phyloP scores from a whole-genome alignment of 73 alveolate genomes.

The Tetrahymena elliotti region DNA sequence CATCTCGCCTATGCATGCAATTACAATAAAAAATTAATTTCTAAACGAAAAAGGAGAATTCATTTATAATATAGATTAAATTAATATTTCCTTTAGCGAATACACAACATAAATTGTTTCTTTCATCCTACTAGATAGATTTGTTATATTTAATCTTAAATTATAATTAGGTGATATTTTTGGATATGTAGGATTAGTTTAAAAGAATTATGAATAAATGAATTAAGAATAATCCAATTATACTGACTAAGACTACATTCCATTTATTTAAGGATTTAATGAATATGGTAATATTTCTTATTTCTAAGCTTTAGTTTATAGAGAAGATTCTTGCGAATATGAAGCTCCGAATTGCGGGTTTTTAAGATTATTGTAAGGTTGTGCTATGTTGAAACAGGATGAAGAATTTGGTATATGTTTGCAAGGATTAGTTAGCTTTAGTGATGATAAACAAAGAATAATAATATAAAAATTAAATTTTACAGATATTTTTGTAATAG shows the following conservation, averaged over 20 bases:
- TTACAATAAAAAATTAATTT: neutral
- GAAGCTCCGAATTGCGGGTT: conserved; percentile 1
- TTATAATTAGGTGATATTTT: neutral
- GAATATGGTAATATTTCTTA: neutral
- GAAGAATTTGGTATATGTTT: neutral
- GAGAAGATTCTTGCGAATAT: neutral
- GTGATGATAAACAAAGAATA: neutral
- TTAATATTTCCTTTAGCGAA: neutral
- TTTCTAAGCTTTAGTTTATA: neutral
- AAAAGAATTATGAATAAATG: neutral
- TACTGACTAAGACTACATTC: neutral
- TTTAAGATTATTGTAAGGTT: neutral
- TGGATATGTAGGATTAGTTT: neutral
- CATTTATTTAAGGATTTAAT: neutral
- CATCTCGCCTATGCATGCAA: neutral
- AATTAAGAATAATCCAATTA: neutral
- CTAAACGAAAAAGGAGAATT: neutral
- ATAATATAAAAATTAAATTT: neutral
- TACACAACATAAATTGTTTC: neutral
- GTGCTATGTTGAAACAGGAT: neutral
- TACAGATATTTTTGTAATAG: neutral
- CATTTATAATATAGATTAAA: neutral
- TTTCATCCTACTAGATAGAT: neutral
- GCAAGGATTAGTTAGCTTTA: neutral
- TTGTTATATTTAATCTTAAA: neutral